phyloP scores from a whole-genome alignment of 2,329 filamentous ascomycete species.

The Cytospora paraplurivora region DNA sequence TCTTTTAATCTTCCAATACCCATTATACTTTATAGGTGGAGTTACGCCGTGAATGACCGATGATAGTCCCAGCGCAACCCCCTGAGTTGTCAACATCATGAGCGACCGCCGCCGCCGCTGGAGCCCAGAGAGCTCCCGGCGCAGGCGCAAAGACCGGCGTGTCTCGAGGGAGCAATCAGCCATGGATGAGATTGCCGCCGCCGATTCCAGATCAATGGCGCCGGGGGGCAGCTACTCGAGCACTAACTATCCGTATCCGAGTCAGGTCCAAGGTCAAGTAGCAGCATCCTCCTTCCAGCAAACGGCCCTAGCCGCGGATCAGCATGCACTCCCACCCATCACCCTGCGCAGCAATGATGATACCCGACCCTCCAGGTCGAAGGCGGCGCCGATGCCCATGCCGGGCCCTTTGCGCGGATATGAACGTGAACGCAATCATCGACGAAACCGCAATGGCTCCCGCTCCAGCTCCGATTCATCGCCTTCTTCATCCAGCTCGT shows the following conservation, averaged over 20 bases:
- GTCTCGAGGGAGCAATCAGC: slow-evolving; percentile 45
- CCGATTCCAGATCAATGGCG: slow-evolving; percentile 21
- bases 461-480: slow-evolving; percentile 44
- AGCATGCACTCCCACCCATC: slow-evolving; percentile 19
- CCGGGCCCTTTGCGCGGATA: slow-evolving; percentile 17
- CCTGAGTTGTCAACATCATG: slow-evolving; percentile 48
- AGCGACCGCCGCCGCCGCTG: slow-evolving; percentile 57
- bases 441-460: slow-evolving; percentile 19
- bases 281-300: slow-evolving; percentile 20
- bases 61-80: slow-evolving; percentile 16
- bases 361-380: neutral
- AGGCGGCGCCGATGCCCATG: slow-evolving; percentile 15
- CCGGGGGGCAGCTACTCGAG: slow-evolving; percentile 22
- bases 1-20: no score
- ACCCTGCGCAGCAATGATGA: slow-evolving; percentile 24
- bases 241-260: slow-evolving; percentile 18
- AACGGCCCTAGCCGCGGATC: slow-evolving; percentile 7
- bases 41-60: slow-evolving; percentile 16
- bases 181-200: slow-evolving; percentile 32
- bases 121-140: slow-evolving; percentile 58
- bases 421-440: slow-evolving; percentile 23
- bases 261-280: slow-evolving; percentile 8
- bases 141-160: slow-evolving; percentile 50
- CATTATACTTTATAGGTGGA: neutral
- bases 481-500: slow-evolving; percentile 47